Base-by-base conservation (phyloP, 176 grass and related monocot species). In the Metroxylon sagu region DNA sequence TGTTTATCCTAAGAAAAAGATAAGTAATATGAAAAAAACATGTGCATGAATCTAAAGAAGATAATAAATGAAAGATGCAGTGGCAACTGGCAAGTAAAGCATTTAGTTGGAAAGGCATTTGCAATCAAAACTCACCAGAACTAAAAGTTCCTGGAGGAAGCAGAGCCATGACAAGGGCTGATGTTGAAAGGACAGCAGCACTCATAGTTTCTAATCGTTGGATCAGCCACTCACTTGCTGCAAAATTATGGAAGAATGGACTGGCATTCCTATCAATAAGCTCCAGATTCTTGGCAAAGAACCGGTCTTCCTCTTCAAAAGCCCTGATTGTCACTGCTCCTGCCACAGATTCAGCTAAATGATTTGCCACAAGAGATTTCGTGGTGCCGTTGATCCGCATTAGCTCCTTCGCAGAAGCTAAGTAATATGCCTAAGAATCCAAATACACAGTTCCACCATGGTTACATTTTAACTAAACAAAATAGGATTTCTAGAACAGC, bases 341-440 rank as follows among this genome's bases (percentile, higher is more conserved):
- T 49, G 81, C 60, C 75, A 97, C 73, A 2, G 93, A 97, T 70
- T 97, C 87, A 14, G 81, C 79, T 10, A 97, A 67, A 76, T 97
- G 93, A 68, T 97, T 97, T 55, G 76, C 87, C 27, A 97, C 54
- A 57, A 78, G 66, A 75, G 93, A 97, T 77, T 88, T 91, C 39
- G 93, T 88, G 56, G 87, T 97, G 52, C 93, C 93, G 78, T 97
- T 91, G 56, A 97, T 85, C 26, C 93, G 55, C 93, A 97, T 97
- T 53, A 97, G 79, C 82, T 97, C 84, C 76, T 85, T 97, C 50
- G 93, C 81, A n/a, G 93, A 85, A 50, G 81, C 76, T 67, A 97
- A 82, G 66, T 91, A 97, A 60, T 91, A 97, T 52, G 76, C 85
- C 93, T 97, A 55, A 62, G 35, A 43, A 39, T 8, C 35, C 35